Evolutionary conservation across 192 early-diverging fungal species (phyloP).

Genomic region (Phycomyces blakesleeanus): DNA sequence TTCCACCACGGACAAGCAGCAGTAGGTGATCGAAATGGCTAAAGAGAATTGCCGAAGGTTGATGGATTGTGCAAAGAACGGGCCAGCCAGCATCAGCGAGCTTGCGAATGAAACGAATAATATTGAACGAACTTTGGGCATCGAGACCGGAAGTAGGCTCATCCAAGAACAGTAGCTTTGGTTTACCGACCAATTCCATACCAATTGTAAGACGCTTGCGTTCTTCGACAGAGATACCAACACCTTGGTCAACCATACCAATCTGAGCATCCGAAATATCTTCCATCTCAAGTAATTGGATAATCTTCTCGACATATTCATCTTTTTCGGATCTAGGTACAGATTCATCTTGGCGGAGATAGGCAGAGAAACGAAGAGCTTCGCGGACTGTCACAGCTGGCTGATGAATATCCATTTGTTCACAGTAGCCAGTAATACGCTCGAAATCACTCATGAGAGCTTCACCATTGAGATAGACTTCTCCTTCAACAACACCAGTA

Average conservation of each 20-base stretch:
- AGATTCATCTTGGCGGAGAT: conserved; percentile 63
- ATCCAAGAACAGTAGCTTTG: conserved; percentile 74
- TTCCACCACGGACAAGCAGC: conserved; percentile 75
- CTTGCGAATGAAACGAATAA: conserved; percentile 68
- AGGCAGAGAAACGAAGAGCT: conserved; percentile 78
- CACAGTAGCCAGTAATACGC: conserved; percentile 72
- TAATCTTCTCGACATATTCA: conserved; percentile 47
- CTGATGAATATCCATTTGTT: conserved; percentile 88
- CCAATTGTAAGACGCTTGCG: conserved; percentile 81
- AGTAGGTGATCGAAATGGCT: conserved; percentile 82
- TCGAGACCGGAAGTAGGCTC: conserved; percentile 77
- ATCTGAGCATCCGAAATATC: conserved; percentile 58
- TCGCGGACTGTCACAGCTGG: conserved; percentile 89
- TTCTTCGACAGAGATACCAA: conserved; percentile 81
- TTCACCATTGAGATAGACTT: conserved; percentile 52
- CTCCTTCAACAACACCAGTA: conserved; percentile 57
- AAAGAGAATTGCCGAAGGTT: conserved; percentile 79
- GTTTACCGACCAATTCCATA: conserved; percentile 77
- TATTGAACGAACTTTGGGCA: conserved; percentile 73
- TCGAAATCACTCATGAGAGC: conserved; percentile 50
- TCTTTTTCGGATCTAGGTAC: conserved; percentile 49
- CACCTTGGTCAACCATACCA: conserved; percentile 42
- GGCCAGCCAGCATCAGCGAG: conserved; percentile 64
- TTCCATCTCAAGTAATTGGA: conserved; percentile 55
- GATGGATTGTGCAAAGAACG: conserved; percentile 83